phyloP scores from a whole-genome alignment of 768 basidiomycete genomes.

The Polyporus arcularius region DNA sequence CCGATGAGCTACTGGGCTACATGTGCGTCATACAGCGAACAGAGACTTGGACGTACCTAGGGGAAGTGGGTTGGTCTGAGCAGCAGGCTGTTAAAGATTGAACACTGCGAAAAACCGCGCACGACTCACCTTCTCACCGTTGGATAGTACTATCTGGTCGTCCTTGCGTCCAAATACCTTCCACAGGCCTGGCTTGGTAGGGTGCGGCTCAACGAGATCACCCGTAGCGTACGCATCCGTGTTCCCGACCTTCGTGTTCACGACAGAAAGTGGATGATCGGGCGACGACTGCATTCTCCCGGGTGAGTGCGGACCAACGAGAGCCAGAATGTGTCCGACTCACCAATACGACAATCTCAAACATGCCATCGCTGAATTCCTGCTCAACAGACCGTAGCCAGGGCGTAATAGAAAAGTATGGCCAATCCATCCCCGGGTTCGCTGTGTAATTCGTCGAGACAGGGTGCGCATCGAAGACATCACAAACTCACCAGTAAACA shows the following conservation, averaged over 20 bases:
- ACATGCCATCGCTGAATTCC: neutral
- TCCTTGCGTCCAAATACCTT: conserved; percentile 40
- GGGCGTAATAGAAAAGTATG: neutral
- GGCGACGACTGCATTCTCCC: neutral
- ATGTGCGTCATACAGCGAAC: too few relatives aligned
- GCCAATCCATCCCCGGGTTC: conserved; percentile 5
- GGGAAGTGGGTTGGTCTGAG: too few relatives aligned
- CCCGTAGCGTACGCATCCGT: conserved; percentile 24
- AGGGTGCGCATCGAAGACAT: neutral
- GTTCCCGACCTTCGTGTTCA: conserved; percentile 15
- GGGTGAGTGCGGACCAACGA: neutral
- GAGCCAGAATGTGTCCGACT: too few relatives aligned
- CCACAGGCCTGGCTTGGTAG: conserved; percentile 17
- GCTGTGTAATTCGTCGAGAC: neutral
- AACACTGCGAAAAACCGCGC: conserved; percentile 9
- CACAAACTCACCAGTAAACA: too few relatives aligned
- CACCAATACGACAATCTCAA: too few relatives aligned
- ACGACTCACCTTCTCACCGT: conserved; percentile 39
- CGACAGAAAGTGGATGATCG: neutral
- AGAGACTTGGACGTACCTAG: too few relatives aligned
- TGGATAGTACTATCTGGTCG: conserved; percentile 46
- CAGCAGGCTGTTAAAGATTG: too few relatives aligned
- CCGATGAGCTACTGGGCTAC: too few relatives aligned
- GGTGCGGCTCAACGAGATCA: conserved; percentile 22
- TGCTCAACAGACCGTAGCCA: neutral